Evolutionary conservation across 148 eudicot genomes (phyloP).

Genomic region (Rhododendron griersonianum): DNA sequence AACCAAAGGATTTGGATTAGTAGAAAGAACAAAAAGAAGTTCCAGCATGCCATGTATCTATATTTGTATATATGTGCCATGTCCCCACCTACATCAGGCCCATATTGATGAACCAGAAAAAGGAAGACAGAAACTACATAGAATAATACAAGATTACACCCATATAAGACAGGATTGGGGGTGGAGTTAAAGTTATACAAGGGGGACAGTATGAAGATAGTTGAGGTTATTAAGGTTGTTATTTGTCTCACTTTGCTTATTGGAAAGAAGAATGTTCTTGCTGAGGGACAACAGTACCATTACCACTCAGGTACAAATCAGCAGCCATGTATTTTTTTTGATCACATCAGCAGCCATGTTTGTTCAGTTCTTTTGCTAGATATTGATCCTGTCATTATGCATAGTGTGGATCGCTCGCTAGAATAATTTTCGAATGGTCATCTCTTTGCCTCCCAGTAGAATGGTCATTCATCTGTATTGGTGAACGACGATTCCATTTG

Average conservation of each 20-base stretch:
- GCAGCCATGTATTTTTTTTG: neutral
- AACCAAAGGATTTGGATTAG: neutral
- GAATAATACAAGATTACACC: neutral
- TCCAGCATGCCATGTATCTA: neutral
- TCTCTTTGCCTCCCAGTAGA: neutral
- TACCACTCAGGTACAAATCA: neutral
- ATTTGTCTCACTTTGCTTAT: constrained; percentile 8
- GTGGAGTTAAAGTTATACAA: neutral
- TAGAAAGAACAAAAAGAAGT: constrained; percentile 11
- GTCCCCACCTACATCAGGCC: neutral
- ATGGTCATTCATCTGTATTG: neutral
- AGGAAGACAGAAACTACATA: neutral
- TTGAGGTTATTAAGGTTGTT: constrained; percentile 9
- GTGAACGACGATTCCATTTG: neutral
- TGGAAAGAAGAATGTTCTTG: neutral
- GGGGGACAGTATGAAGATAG: neutral
- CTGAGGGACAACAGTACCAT: neutral
- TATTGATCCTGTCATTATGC: neutral
- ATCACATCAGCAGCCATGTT: neutral
- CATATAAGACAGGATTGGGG: constrained; percentile 1
- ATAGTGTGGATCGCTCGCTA: neutral
- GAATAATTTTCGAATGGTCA: neutral
- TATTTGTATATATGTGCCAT: neutral
- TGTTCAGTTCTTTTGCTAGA: neutral
- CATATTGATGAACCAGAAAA: neutral